phyloP scores from a whole-genome alignment of 2,329 filamentous ascomycete genomes.

The Colletotrichum tropicicola region DNA sequence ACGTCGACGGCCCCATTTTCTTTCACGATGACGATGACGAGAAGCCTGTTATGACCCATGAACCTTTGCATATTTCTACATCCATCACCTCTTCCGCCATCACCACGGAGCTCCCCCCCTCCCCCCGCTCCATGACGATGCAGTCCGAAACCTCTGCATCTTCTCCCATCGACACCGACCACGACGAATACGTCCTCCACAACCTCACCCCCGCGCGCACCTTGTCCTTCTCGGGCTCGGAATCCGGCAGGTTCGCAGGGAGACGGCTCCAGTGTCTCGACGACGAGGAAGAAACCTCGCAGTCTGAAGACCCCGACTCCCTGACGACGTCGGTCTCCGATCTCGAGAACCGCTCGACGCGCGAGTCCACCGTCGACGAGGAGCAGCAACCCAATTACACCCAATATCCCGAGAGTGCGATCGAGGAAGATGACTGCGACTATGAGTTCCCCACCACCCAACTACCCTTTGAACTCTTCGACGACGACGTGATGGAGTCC shows the following conservation, averaged over 20 bases:
- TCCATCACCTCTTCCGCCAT: conserved; percentile 34
- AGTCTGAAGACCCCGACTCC: conserved; percentile 54
- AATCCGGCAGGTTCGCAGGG: conserved; percentile 49
- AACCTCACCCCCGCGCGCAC: conserved; percentile 54
- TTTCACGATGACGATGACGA: conserved; percentile 51
- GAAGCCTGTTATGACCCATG: conserved; percentile 52
- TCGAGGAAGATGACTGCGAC: conserved; percentile 36
- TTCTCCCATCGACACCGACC: conserved; percentile 45
- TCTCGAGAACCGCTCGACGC: conserved; percentile 48
- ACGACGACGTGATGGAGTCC: conserved; percentile 44
- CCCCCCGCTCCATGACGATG: conserved; percentile 61
- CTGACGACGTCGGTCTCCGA: conserved; percentile 56
- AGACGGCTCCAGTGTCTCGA: conserved; percentile 31
- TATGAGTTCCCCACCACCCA: conserved; percentile 49
- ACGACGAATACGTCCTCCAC: conserved; percentile 41
- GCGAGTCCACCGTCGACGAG: conserved; percentile 38
- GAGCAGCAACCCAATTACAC: conserved; percentile 35
- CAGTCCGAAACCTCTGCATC: conserved; percentile 53
- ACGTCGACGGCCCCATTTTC: conserved; percentile 43
- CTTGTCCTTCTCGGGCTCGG: conserved; percentile 62
- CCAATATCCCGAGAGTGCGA: conserved; percentile 37
- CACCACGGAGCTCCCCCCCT: conserved; percentile 48
- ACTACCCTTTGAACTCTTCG: conserved; percentile 45
- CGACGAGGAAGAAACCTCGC: conserved; percentile 50
- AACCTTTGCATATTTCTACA: conserved; percentile 48